A percentile compares a stretch with the other conserved stretches of the same genome.
Evolutionary conservation across 371 early-diverging fungal genomes (phyloP).

Genomic region (Chytridiales sp.): DNA sequence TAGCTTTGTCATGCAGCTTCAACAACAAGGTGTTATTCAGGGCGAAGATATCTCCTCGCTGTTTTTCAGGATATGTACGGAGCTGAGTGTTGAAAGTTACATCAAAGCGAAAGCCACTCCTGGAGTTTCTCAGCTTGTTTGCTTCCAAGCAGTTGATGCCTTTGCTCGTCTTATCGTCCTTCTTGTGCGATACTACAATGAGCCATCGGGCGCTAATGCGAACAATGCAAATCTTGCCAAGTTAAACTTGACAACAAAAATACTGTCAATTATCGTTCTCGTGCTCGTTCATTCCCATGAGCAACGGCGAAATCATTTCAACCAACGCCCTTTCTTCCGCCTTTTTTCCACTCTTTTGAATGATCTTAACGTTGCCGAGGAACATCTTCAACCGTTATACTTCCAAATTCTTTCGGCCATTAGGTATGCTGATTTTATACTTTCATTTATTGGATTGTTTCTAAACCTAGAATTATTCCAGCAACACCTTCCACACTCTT

Average conservation of each 20-base stretch:
- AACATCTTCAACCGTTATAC: conserved; percentile 66
- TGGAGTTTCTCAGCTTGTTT: conserved; percentile 40
- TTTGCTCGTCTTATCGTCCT: conserved; percentile 77
- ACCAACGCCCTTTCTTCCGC: conserved; percentile 90
- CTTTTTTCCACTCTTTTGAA: conserved; percentile 80
- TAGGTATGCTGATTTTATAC: conserved; percentile 35
- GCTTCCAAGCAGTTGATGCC: conserved; percentile 81
- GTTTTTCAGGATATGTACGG: conserved; percentile 88
- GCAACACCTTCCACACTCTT: conserved; percentile 80
- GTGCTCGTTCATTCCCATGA: conserved; percentile 83
- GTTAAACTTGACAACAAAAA: conserved; percentile 67
- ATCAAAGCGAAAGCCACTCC: conserved; percentile 55
- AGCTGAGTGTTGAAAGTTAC: conserved; percentile 71
- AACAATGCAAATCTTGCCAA: conserved; percentile 52
- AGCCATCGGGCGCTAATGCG: conserved; percentile 34
- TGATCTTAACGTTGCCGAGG: conserved; percentile 74
- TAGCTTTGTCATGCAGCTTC: conserved; percentile 67
- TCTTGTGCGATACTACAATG: conserved; percentile 58
- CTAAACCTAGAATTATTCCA: conserved; percentile 21
- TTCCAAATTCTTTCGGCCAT: conserved; percentile 70
- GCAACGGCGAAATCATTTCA: conserved; percentile 73
- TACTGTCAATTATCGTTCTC: conserved; percentile 80
- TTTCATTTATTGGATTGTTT: background rate
- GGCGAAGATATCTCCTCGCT: conserved; percentile 72
- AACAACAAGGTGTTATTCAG: conserved; percentile 74